Evolutionary conservation across 2,329 filamentous ascomycete genomes (phyloP), one percentile per base, ranked within the genome.

Genomic region (Xylariaceae sp.): DNA sequence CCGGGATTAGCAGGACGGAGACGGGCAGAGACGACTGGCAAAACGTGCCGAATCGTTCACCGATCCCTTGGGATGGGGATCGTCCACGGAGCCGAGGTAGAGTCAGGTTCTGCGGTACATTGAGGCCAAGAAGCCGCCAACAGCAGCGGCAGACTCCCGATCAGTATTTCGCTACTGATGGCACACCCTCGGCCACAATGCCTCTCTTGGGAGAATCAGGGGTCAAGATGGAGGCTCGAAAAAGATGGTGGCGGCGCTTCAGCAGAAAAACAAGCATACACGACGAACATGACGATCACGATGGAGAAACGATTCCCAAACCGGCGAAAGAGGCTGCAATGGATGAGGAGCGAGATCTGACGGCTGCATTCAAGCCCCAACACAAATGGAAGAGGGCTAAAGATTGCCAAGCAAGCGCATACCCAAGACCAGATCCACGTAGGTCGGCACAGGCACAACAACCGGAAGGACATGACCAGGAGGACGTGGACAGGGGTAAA

Each of bases 1-100:
- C 68, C 3, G 67, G 61, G 0, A 32, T 66, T 32, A 54, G 52
- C 26, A 37, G 47, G 5, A 49, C 46, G 41, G 32, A 50, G 5
- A 47, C 46, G 41, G 47, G 14, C n/a, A n/a, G 21, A 43, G 32
- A 16, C 37, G 21, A 29, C 2, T 37, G 19, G 2, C 40, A 29
- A 47, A 43, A 63, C 21, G 40, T 20, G n/a, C 43, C 23, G 12
- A 49, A 50, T 18, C 2, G 7, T 14, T 51, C 40, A 2, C 51
- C 48, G 5, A 51, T 41, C 14, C 50, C 53, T 21, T 23, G 18
- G 29, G 20, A n/a, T 6, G 44, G 40, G 26, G 40, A 40, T 16
- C 32, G 29, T 9, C 20, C 3, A 4, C 32, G 1, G 10, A 44
- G 40, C 19, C 54, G 46, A 16, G 45, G n/a, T n/a, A 53, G 18